phyloP scores from a whole-genome alignment of 2,329 filamentous ascomycete species.

The Zymoseptoria pseudotritici region DNA sequence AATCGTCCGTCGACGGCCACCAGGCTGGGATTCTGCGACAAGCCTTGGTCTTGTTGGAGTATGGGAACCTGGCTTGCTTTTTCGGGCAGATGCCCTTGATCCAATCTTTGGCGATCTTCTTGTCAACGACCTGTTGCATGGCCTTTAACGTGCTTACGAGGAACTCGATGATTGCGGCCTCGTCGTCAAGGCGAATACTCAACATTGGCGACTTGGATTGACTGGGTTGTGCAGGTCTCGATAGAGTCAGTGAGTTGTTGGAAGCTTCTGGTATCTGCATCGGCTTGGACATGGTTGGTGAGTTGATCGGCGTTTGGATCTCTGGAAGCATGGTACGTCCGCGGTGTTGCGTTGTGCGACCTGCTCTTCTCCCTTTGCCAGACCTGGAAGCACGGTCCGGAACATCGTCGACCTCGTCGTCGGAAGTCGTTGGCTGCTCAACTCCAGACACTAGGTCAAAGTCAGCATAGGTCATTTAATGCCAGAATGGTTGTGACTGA shows the following conservation, averaged over 20 bases:
- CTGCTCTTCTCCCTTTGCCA: not conserved
- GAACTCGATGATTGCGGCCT: slow-evolving; percentile 7
- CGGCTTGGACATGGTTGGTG: not conserved
- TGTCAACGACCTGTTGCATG: slow-evolving; percentile 64
- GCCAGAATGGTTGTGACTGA: not conserved
- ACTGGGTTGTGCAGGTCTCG: not conserved
- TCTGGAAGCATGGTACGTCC: slow-evolving; percentile 7
- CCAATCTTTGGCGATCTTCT: slow-evolving; percentile 67
- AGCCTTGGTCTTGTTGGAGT: slow-evolving; percentile 54
- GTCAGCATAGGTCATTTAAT: not conserved
- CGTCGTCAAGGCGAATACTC: slow-evolving; percentile 13
- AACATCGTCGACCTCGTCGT: slow-evolving; percentile 1
- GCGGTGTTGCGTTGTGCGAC: slow-evolving; percentile 1
- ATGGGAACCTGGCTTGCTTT: slow-evolving; percentile 68
- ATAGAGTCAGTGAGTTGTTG: not conserved
- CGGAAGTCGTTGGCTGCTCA: not conserved
- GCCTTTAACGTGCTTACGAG: slow-evolving; percentile 22
- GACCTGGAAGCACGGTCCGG: not conserved
- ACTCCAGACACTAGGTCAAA: not conserved
- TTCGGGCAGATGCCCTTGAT: slow-evolving; percentile 69
- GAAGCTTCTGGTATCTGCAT: not conserved
- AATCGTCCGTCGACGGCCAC: slow-evolving; percentile 34
- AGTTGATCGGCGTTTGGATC: slow-evolving; percentile 1
- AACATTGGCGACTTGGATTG: slow-evolving; percentile 2
- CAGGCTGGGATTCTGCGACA: slow-evolving; percentile 37